Base-by-base conservation (phyloP, 176 grass and related monocot species). In the Eleusine coracana region DNA sequence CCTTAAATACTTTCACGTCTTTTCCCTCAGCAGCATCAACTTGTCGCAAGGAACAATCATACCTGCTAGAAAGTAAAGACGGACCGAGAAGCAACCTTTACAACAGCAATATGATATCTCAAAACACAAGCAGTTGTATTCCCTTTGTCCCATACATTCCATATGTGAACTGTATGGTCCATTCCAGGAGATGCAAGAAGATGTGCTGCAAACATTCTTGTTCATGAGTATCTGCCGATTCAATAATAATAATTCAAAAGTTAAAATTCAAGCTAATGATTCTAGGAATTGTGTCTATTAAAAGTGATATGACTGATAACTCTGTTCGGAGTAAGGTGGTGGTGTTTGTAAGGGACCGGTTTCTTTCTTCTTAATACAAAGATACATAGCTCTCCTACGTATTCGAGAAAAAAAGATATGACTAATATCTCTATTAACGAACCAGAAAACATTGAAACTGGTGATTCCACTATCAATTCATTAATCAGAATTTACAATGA, bases 121-220 rank as follows among this genome's bases (percentile, higher is more conserved):
- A 94, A 84, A 83, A 90, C 77, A 50, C 84, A 72, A 71, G 90
- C 86, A 60, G 82, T 85, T 1, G 86, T 89, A 70, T 94, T 85
- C 48, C 50, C 78, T 68, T 80, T 91, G 84, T 74, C 90, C 90
- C 95, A 92, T 36, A 94, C 90, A n/a, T 90, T 97, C 90, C 90
- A 97, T 83, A 97, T 17, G 28, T 75, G 75, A 25, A 94, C 80
- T 31, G 83, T 90, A 54, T 84, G 84, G 81, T 97, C 95, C 95
- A 97, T 97, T 65, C 88, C 86, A 86, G 95, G 88, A 78, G 95
- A 94, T 83, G 95, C 90, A 71, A 97, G 95, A 91, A 97, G 95
- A 91, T 97, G 92, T 27, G 83, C 95, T 97, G 81, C 64, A 68
- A 63, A 79, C 17, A 70, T 68, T 66, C 61, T 83, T 44, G 20